Percentiles rank a stretch among this genome's conserved stretches.
Conservation (phyloP, 495 filamentous ascomycete species). For the Letharia lupina region DNA sequence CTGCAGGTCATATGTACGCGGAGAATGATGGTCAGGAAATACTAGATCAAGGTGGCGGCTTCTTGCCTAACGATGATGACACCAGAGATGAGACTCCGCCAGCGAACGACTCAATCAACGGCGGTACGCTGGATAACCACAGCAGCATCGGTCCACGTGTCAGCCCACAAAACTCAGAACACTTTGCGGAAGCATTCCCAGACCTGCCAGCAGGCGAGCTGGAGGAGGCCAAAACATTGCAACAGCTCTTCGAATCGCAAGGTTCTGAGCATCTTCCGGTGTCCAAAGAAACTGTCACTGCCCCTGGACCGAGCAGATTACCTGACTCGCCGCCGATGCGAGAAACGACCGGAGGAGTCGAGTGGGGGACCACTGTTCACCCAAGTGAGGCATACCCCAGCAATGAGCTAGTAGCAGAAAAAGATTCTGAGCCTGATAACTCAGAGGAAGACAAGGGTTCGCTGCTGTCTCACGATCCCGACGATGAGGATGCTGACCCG, state of each 20-base stretch:
- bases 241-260: constrained; percentile 13
- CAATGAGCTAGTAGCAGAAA: constrained; percentile 17
- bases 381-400: not conserved
- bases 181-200: constrained; percentile 2
- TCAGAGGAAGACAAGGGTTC: constrained; percentile 36
- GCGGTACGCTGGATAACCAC: not conserved
- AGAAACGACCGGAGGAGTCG: constrained; percentile 23
- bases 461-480: constrained; percentile 53
- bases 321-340: not conserved
- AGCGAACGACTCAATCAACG: not conserved
- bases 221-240: constrained; percentile 15
- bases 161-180: not conserved
- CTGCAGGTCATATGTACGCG: not conserved
- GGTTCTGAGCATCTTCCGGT: not conserved
- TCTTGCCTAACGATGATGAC: not conserved
- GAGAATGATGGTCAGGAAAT: not conserved
- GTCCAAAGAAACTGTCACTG: not conserved
- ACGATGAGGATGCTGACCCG: constrained; percentile 60
- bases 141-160: not conserved
- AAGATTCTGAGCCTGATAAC: constrained; percentile 28
- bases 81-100: not conserved
- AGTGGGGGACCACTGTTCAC: not conserved
- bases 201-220: constrained; percentile 26
- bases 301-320: not conserved
- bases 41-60: not conserved